phyloP scores from a whole-genome alignment of 2,329 filamentous ascomycete genomes.

The Nemania sp. region DNA sequence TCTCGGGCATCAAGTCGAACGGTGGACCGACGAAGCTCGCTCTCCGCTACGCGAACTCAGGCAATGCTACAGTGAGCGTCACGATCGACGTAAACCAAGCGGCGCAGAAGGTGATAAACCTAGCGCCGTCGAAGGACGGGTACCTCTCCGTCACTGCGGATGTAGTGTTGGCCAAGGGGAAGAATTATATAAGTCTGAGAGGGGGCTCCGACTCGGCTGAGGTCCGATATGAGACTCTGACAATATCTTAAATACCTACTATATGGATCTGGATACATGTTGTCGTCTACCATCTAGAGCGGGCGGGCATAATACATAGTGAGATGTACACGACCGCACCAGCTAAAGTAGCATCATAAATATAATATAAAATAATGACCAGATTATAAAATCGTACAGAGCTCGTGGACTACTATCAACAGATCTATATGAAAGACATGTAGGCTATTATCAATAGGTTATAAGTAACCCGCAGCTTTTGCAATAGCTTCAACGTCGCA shows the following conservation, averaged over 20 bases:
- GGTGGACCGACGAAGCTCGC: slow-evolving; percentile 22
- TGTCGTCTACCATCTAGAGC: too few species aligned
- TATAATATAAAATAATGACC: too few species aligned
- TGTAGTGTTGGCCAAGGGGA: slow-evolving; percentile 33
- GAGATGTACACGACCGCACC: too few species aligned
- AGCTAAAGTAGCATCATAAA: too few species aligned
- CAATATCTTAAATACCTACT: slow-evolving; percentile 3
- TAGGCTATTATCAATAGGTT: too few species aligned
- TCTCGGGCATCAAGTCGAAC: slow-evolving; percentile 36
- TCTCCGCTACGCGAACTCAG: slow-evolving; percentile 35
- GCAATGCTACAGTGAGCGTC: slow-evolving; percentile 24
- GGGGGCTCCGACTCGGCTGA: slow-evolving; percentile 30
- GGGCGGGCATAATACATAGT: too few species aligned
- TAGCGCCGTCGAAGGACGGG: slow-evolving; percentile 27
- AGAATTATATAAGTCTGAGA: slow-evolving; percentile 37
- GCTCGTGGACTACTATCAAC: too few species aligned
- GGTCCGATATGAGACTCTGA: slow-evolving; percentile 35
- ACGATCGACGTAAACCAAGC: slow-evolving; percentile 37
- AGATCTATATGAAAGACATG: too few species aligned
- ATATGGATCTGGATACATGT: neutral
- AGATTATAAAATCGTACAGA: too few species aligned
- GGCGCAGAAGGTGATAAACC: slow-evolving; percentile 17
- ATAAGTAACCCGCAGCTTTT: too few species aligned
- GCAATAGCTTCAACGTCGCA: too few species aligned
- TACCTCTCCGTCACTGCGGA: slow-evolving; percentile 26